A percentile compares a stretch with the other conserved stretches of the same genome.
These are phyloP conservation scores for Hypomyces rosellus DNA, from an alignment of 2,329 filamentous ascomycete species.

Conservation along the genomic window DNA sequence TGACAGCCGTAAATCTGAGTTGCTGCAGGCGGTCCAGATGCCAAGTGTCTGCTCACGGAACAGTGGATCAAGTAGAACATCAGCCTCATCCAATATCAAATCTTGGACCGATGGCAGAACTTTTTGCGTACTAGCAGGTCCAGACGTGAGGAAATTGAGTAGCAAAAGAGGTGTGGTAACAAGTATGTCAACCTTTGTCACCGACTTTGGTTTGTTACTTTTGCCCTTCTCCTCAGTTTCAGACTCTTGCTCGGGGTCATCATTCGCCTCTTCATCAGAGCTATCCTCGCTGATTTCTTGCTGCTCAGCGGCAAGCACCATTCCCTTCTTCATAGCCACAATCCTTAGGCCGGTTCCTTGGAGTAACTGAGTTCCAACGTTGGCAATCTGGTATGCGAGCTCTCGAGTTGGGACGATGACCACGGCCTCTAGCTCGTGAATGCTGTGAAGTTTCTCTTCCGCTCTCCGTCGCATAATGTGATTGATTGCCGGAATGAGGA, in stretches of 20 bases:
- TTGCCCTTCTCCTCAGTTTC: slow-evolving; percentile 25
- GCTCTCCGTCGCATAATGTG: slow-evolving; percentile 56
- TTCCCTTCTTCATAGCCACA: slow-evolving; percentile 78
- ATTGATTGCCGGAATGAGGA: slow-evolving; percentile 81
- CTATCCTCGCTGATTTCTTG: slow-evolving; percentile 32
- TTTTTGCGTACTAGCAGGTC: slow-evolving; percentile 38
- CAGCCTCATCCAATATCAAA: slow-evolving; percentile 86
- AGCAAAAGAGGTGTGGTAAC: slow-evolving; percentile 53
- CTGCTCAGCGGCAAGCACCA: slow-evolving; percentile 54
- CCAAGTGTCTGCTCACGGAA: slow-evolving; percentile 84
- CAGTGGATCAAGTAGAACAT: slow-evolving; percentile 84
- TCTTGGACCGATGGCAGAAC: slow-evolving; percentile 62
- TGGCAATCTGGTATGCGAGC: slow-evolving; percentile 71
- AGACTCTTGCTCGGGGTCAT: slow-evolving; percentile 24
- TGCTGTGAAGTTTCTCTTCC: slow-evolving; percentile 31
- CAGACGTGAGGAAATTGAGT: slow-evolving; percentile 59
- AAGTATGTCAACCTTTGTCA: slow-evolving; percentile 32
- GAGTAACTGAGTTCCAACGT: slow-evolving; percentile 78
- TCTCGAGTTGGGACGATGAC: slow-evolving; percentile 74
- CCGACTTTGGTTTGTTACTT: slow-evolving; percentile 22
- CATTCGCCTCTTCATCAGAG: slow-evolving; percentile 32
- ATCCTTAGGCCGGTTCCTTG: slow-evolving; percentile 71
- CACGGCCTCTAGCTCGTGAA: slow-evolving; percentile 56
- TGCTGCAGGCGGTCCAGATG: slow-evolving; percentile 75
- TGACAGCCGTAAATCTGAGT: slow-evolving; percentile 63